These are phyloP conservation scores for Moricandia arvensis DNA, from an alignment of 345 rosid species.

Conservation along the genomic window DNA sequence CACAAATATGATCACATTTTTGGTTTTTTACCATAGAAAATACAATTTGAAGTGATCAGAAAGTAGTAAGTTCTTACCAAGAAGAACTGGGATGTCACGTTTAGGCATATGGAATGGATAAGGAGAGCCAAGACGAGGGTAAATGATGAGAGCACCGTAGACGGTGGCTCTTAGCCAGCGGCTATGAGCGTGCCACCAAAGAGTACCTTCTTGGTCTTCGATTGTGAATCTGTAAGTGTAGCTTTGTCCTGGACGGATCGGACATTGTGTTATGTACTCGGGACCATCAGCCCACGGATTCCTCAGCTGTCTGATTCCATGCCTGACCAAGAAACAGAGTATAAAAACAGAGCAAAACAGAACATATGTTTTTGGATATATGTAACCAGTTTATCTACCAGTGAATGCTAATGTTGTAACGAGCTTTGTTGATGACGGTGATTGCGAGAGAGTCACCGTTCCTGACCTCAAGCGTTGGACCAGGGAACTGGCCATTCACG, in stretches of 20 bases:
- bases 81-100: conserved; percentile 63
- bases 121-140: conserved; percentile 58
- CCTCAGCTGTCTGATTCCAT: conserved; percentile 61
- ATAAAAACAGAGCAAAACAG: conserved; percentile 13
- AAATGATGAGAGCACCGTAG: conserved; percentile 73
- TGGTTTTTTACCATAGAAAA: not conserved
- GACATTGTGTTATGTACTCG: conserved; percentile 76
- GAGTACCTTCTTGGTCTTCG: conserved; percentile 66
- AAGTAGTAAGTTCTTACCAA: conserved; percentile 41
- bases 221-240: conserved; percentile 63
- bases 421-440: conserved; percentile 64
- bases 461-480: conserved; percentile 71
- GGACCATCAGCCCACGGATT: conserved; percentile 98
- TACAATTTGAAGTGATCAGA: not conserved
- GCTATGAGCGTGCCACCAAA: conserved; percentile 98
- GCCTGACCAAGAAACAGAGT: conserved; percentile 41
- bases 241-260: conserved; percentile 64
- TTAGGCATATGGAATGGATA: conserved; percentile 67
- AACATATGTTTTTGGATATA: not conserved
- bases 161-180: conserved; percentile 83
- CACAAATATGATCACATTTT: not conserved
- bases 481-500: conserved; percentile 83
- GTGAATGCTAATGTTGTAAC: conserved; percentile 65
- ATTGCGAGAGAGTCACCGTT: conserved; percentile 72
- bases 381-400: conserved; percentile 45